Conservation (phyloP, 139 green algal species). For the Diplosphaera chodatii region DNA sequence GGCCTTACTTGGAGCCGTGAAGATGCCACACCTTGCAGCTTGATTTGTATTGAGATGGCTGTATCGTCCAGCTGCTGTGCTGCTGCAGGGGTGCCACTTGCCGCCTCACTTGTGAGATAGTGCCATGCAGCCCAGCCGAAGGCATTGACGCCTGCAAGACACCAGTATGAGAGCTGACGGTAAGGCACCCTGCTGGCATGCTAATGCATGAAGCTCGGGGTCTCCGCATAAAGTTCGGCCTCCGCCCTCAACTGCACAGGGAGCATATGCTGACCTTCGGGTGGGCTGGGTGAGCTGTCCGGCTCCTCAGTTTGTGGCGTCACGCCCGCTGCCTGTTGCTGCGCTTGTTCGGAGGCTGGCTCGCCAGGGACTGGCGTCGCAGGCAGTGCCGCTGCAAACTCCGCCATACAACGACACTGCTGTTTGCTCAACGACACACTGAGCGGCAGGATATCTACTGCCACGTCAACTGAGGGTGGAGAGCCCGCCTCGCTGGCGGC, state of each 20-base stretch:
- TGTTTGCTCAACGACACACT: constrained; percentile 5
- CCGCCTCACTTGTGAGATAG: background rate
- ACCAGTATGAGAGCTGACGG: background rate
- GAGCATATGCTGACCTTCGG: background rate
- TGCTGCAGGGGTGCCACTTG: background rate
- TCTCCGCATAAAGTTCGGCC: too few species aligned
- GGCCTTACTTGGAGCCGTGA: too few species aligned
- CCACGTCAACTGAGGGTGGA: constrained; percentile 1
- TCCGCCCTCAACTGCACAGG: too few species aligned
- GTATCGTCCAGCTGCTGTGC: background rate
- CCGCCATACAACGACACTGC: constrained; percentile 22
- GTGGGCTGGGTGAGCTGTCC: too few species aligned
- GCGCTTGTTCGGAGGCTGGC: too few species aligned
- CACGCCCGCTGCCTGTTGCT: too few species aligned
- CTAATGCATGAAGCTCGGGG: too few species aligned
- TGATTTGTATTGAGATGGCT: background rate
- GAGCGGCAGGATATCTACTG: constrained; percentile 8
- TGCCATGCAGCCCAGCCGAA: background rate
- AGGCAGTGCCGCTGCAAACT: constrained; percentile 12
- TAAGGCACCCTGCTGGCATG: background rate
- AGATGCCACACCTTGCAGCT: background rate
- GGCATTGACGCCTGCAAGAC: background rate
- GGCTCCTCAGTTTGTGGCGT: too few species aligned
- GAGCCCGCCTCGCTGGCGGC: background rate
- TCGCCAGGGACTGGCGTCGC: too few species aligned